phyloP scores from a whole-genome alignment of 345 rosid species.

The Eucalyptus pauciflora region DNA sequence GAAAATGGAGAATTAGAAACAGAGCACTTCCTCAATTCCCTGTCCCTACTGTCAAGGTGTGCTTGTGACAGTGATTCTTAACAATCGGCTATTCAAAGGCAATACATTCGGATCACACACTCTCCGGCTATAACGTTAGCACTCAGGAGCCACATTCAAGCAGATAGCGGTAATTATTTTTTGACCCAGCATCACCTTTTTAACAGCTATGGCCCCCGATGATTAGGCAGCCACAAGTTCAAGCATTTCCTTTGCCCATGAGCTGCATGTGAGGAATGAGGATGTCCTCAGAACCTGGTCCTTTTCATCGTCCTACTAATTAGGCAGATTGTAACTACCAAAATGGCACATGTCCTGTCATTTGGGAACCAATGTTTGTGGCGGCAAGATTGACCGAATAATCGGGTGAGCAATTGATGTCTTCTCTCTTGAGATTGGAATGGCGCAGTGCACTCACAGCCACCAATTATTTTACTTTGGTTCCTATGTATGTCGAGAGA shows the following conservation, averaged over 20 bases:
- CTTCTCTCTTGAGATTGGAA: neutral
- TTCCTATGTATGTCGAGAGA: neutral
- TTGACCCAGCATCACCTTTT: neutral
- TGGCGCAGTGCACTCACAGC: fast-evolving
- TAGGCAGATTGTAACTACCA: neutral
- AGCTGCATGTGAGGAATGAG: neutral
- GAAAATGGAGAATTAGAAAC: neutral
- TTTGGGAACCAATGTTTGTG: neutral
- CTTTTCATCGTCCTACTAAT: neutral
- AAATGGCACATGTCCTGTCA: neutral
- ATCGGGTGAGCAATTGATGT: neutral
- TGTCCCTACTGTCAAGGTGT: neutral
- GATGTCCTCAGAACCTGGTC: neutral
- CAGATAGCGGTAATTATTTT: neutral
- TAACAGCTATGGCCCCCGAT: neutral
- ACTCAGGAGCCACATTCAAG: neutral
- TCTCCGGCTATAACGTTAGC: neutral
- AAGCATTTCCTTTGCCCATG: neutral
- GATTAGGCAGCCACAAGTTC: neutral
- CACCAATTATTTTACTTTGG: neutral
- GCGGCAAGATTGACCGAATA: neutral
- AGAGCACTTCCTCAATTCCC: neutral
- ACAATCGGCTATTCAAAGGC: neutral
- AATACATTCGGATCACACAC: neutral
- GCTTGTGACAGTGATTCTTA: neutral